These are phyloP conservation scores for Medicago lupulina DNA, from an alignment of 306 rosid species.

Conservation along the genomic window DNA sequence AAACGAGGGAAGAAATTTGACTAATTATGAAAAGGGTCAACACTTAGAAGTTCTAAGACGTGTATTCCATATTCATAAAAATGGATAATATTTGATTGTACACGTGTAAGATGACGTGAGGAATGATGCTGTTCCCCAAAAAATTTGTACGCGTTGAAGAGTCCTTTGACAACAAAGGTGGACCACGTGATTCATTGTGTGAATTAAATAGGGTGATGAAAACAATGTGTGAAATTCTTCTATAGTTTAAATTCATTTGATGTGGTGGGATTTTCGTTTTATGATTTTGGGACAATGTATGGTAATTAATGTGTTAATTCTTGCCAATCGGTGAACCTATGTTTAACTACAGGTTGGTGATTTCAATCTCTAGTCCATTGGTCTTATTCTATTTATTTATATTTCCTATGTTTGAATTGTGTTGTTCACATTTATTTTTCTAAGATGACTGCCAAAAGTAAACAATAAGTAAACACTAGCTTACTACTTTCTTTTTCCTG, in stretches of 20 bases:
- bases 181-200: not conserved
- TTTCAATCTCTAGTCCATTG: too few relatives aligned
- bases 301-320: not conserved
- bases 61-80: not conserved
- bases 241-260: not conserved
- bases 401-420: not conserved
- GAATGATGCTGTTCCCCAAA: not conserved
- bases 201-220: not conserved
- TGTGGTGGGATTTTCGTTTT: not conserved
- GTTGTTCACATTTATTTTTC: too few relatives aligned
- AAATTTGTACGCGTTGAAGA: slow-evolving; percentile 14
- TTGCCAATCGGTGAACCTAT: too few relatives aligned
- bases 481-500: too few relatives aligned
- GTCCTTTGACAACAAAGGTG: not conserved
- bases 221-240: not conserved
- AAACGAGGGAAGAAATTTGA: slow-evolving; percentile 14
- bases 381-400: too few relatives aligned
- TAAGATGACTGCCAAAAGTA: too few relatives aligned
- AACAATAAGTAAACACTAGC: too few relatives aligned
- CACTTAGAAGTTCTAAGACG: not conserved
- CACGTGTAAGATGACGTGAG: not conserved
- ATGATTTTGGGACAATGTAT: not conserved
- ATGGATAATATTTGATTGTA: not conserved
- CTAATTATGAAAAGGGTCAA: not conserved
- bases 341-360: too few relatives aligned